Base-by-base conservation (phyloP, 768 basidiomycete species). In the Leccinum sublutescens region DNA sequence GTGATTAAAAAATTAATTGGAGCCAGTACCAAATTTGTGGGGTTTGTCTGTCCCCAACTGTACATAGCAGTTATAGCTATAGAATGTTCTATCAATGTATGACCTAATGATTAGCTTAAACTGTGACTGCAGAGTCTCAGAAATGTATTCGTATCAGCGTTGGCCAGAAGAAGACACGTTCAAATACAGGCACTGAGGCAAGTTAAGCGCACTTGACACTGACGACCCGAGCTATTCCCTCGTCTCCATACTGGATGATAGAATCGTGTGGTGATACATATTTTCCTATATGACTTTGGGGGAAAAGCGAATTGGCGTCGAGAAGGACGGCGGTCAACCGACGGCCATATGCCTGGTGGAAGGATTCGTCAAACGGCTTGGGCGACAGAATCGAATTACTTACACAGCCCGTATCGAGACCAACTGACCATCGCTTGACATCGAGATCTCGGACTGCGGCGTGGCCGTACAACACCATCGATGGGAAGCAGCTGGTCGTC, bases 361-460 rank as follows among this genome's bases (percentile, higher is more conserved):
- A 45, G 43, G 21, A 9, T 36, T 11, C 7, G 29, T 64, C 19
- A 58, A 56, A 52, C 33, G 3, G 33, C 10, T 15, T 23, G 36
- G 15, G 48, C 14, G 27, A 58, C 31, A 50, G 9, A 27, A 50
- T 38, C 1, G 10, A 19, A 40, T 50, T 51, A 77, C 86, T 71
- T 70, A 93, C 90, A 68, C 94, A 96, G 11, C 91, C 95, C 0
- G 89, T 82, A 71, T 98, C 95, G 34, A 96, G 74, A 2, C 95
- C 95, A 60, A 94, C 76, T 2, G 87, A 84, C 88, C 89, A 96
- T 21, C 89, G 79, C 61, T 89, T 87, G 63, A 93, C 72, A 70
- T 95, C 92, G 12, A 97, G 78, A 12, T 90, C 91, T 27, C 91
- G 79, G 3, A 81, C 77, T 5, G 95, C 94, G 8, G 86, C 81